These are phyloP conservation scores for Tricholoma terreum DNA, from an alignment of 768 basidiomycete species.

Conservation along the genomic window DNA sequence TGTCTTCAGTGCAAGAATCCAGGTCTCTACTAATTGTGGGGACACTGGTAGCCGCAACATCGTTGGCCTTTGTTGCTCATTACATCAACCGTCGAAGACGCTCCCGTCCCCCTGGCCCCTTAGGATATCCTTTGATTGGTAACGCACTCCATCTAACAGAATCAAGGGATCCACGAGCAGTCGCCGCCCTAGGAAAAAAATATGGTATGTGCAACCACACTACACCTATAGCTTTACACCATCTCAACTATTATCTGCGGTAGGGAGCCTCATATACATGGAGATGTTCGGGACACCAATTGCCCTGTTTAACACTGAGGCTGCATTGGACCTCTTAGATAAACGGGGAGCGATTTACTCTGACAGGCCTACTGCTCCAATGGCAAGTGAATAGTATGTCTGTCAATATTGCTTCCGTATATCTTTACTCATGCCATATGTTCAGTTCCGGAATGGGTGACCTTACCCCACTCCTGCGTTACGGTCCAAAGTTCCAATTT, in stretches of 20 bases:
- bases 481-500: slow-evolving; percentile 16
- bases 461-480: slow-evolving; percentile 16
- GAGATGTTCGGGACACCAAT: slow-evolving; percentile 6
- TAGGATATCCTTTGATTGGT: slow-evolving; percentile 1
- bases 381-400: slow-evolving; percentile 17
- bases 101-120: slow-evolving; percentile 8
- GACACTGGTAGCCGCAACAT: slow-evolving; percentile 2
- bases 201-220: not conserved
- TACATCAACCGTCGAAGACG: slow-evolving; percentile 8
- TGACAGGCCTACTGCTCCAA: slow-evolving; percentile 13
- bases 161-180: not conserved
- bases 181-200: not conserved
- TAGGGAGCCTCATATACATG: not conserved
- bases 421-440: not conserved
- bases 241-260: not conserved
- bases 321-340: slow-evolving; percentile 16
- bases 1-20: not conserved
- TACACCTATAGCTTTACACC: not conserved
- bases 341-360: slow-evolving; percentile 18
- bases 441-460: slow-evolving; percentile 19
- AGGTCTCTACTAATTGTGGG: not conserved
- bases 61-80: slow-evolving; percentile 2
- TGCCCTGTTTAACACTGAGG: slow-evolving; percentile 12
- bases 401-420: not conserved
- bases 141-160: not conserved